Evolutionary conservation across 75 land plant genomes (phyloP).

Genomic region (Ceratopteris richardii): DNA sequence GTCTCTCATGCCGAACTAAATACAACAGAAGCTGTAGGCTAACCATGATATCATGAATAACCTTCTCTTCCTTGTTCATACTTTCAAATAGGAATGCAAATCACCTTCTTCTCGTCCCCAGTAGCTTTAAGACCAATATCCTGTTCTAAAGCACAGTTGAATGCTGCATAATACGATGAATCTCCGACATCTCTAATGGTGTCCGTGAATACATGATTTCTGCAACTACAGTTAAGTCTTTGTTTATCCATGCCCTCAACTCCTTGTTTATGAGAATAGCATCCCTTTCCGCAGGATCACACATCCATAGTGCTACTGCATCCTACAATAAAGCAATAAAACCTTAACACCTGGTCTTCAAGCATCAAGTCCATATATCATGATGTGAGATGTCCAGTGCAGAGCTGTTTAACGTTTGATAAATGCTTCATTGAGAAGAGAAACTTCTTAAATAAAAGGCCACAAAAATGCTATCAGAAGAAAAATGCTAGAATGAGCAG

Average conservation of each 20-base stretch:
- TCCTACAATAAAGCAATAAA: no score
- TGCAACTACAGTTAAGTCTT: conserved; percentile 38
- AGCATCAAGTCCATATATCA: no score
- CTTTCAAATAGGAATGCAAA: no score
- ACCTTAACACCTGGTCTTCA: no score
- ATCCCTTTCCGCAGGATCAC: conserved; percentile 67
- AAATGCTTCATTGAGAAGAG: no score
- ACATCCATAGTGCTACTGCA: conserved; percentile 54
- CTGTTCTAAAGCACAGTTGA: conserved; percentile 63
- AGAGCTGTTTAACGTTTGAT: no score
- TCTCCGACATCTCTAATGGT: conserved; percentile 35
- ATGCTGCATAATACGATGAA: conserved; percentile 57
- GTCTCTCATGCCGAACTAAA: conserved; percentile 32
- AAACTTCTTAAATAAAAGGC: no score
- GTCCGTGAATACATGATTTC: conserved; percentile 56
- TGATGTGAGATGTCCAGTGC: no score
- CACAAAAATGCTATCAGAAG: no score
- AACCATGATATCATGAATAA: no score
- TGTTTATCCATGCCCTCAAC: conserved; percentile 33
- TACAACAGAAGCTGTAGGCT: conserved; percentile 56
- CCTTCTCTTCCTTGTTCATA: no score
- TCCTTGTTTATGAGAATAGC: conserved; percentile 50
- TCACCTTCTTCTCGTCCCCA: conserved; percentile 67
- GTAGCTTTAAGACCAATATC: conserved; percentile 55
- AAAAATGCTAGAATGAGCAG: no score